Base-by-base conservation (phyloP, 495 filamentous ascomycete genomes). In the Aspergillus coremiiformis region DNA sequence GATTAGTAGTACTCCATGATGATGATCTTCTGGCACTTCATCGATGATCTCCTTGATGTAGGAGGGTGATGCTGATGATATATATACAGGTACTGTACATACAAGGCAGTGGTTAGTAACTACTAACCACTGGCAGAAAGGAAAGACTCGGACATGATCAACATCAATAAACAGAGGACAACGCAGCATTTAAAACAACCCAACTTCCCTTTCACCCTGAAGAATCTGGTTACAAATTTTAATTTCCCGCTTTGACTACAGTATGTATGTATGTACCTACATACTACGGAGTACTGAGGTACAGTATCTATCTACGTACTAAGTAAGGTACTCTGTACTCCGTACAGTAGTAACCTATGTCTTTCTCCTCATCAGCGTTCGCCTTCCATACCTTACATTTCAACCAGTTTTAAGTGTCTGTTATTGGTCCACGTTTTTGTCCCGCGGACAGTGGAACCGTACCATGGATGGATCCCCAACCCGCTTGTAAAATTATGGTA, bases 401-500 rank as follows among this genome's bases (percentile, higher is more conserved):
- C 42, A 26, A n/a, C 42, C 42, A 27, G 2, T n/a, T 17, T 3
- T 21, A 45, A n/a, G 23, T 7, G 21, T 1, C 27, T 32, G 29
- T 48, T n/a, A 59, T 57, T 59, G 56, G 60, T 57, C 60, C 60
- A 63, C 60, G 60, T 63, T 21, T 44, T 26, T 23, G 6, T 29
- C 15, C 21, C 15, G 21, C 20, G 17, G 44, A 15, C 17, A 24
- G 15, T 8, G n/a, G n/a, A n/a, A n/a, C n/a, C n/a, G n/a, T n/a
- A n/a, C n/a, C n/a, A n/a, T 17, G 14, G 44, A 46, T 44, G 8
- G n/a, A 30, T n/a, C 23, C 41, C 23, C 41, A 44, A 7, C 7
- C n/a, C 30, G 9, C 4, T 21, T 19, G n/a, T 14, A 29, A 29
- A 0, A 26, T 29, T n/a, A 12, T n/a, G 26, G 42, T 27, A 27